Conservation (phyloP, 176 grass and related monocot genomes). For the Oryza rufipogon region DNA sequence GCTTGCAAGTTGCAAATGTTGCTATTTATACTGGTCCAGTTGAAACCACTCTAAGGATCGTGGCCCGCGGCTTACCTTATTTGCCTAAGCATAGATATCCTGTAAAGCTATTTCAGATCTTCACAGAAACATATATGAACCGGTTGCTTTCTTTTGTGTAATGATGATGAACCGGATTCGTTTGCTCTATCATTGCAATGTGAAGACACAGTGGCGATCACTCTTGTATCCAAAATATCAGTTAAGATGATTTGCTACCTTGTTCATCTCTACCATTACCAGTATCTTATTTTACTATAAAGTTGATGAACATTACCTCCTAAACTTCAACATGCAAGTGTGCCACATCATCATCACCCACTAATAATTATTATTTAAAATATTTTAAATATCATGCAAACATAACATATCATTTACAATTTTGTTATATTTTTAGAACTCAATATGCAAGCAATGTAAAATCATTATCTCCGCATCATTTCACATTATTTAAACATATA, state of each 20-base stretch:
- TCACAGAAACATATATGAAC: background rate
- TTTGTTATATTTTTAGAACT: no score
- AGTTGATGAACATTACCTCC: no score
- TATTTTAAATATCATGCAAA: no score
- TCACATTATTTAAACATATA: no score
- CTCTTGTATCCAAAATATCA: background rate
- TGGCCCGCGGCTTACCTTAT: background rate
- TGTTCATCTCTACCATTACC: no score
- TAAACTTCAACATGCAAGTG: no score
- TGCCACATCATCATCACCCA: no score
- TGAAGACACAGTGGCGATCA: background rate
- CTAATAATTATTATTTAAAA: no score
- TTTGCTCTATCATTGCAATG: background rate
- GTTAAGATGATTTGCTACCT: background rate
- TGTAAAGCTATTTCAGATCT: conserved; percentile 13
- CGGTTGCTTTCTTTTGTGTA: background rate
- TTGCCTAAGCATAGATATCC: background rate
- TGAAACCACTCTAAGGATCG: background rate
- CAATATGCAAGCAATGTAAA: no score
- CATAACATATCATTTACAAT: no score
- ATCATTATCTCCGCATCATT: no score
- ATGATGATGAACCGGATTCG: background rate
- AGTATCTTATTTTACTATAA: no score
- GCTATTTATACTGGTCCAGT: background rate
- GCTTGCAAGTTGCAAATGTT: background rate